Base-by-base conservation (phyloP, 768 basidiomycete species). In the Kwoniella dendrophila region DNA sequence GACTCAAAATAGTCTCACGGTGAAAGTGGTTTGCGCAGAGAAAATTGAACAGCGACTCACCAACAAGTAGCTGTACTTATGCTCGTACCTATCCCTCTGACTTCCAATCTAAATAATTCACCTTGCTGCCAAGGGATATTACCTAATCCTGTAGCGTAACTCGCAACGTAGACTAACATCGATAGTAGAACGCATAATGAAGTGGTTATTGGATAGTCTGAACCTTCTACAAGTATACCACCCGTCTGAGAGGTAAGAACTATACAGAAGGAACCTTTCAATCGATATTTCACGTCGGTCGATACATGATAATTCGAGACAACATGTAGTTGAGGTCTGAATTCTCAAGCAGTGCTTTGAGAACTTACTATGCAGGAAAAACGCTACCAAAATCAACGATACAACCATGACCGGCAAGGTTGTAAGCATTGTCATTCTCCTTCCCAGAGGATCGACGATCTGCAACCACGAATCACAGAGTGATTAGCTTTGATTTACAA, bases 51-150 rank as follows among this genome's bases (percentile, higher is more conserved):
- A 30, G 4, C 51, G 20, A 60, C 71, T 51, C 27, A 67, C 89
- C 89, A 91, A 78, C 90, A 90, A 22, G 86, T 87, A 4, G 88
- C 86, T 0, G 89, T 90, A 10, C 86, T 82, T 49, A 90, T 82
- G 0, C 86, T 87, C 6, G 88, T 88, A 30, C 89, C 89, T 59
- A 90, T 84, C 2, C 90, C 90, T 51, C 90, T 85, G 18, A 89
- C 87, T 82, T 90, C 88, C 38, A 91, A 83, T 20, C 83, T 82
- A 79, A 92, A 92, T 11, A 92, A 82, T 73, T 91, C 90, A 44
- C 89, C 89, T 76, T 90, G 90, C 70, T 90, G 89, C 90, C 90
- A 91, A 0, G 90, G 90, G 1, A 90, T 86, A 69, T 89, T 89
- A 0, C 89, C 89, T 16, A 90, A 79, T 3, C 89, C 87, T 2